Conservation (phyloP, 257 asterid species). For the Solanum gracilifrons region DNA sequence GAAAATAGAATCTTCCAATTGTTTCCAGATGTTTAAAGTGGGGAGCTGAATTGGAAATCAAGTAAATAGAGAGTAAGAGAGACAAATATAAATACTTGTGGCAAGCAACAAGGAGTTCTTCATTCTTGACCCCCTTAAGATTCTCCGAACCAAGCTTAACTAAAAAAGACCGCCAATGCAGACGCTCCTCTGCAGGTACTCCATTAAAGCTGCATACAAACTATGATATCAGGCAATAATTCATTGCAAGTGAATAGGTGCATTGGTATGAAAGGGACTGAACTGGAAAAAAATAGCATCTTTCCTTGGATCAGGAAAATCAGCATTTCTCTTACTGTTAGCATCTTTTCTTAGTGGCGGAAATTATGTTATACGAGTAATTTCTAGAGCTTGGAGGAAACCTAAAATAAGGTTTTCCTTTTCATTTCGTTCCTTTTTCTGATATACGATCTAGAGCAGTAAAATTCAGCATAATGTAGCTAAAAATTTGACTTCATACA, state of each 20-base stretch:
- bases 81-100: slow-evolving; percentile 19
- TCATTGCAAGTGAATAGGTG: neutral
- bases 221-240: neutral
- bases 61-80: neutral
- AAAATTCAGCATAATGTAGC: neutral
- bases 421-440: neutral
- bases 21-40: neutral
- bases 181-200: slow-evolving; percentile 93
- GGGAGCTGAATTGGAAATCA: neutral
- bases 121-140: slow-evolving; percentile 82
- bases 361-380: neutral
- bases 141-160: slow-evolving; percentile 92
- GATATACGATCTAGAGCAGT: neutral
- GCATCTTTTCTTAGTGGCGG: neutral
- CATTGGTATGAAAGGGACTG: neutral
- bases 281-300: neutral
- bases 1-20: neutral
- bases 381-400: neutral
- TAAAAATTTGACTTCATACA: neutral
- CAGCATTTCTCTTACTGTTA: neutral
- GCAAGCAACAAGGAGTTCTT: slow-evolving; percentile 90
- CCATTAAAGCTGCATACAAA: slow-evolving; percentile 60
- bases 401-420: neutral
- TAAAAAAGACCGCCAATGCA: slow-evolving; percentile 89
- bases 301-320: neutral